phyloP scores from a whole-genome alignment of 495 filamentous ascomycete genomes.

The Immersiella caudata region DNA sequence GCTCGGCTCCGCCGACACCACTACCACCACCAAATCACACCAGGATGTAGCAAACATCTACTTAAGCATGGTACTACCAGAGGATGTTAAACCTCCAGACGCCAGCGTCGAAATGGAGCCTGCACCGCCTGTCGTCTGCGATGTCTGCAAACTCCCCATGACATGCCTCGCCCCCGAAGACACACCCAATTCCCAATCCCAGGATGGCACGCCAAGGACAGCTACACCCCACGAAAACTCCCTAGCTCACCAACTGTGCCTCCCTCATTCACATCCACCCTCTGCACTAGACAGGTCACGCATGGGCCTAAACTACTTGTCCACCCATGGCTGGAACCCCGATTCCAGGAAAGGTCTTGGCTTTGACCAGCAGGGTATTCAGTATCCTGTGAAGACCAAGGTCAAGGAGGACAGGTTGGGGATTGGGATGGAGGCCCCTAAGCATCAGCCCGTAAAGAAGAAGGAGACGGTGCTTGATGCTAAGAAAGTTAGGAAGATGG shows the following conservation, averaged over 20 bases:
- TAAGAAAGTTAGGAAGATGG: slow-evolving; percentile 65
- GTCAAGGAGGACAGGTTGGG: slow-evolving; percentile 76
- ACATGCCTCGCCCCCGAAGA: not conserved
- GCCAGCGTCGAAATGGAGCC: not conserved
- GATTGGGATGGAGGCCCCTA: slow-evolving; percentile 59
- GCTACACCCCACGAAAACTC: slow-evolving; percentile 64
- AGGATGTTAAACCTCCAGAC: slow-evolving; percentile 24
- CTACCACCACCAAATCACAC: slow-evolving; percentile 31
- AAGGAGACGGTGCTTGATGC: slow-evolving; percentile 68
- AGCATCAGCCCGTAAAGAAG: slow-evolving; percentile 40
- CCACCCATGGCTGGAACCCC: slow-evolving; percentile 84
- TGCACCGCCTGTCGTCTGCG: slow-evolving; percentile 6
- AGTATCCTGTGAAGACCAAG: slow-evolving; percentile 72
- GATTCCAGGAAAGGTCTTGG: slow-evolving; percentile 78
- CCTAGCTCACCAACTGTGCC: slow-evolving; percentile 79
- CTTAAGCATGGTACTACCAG: slow-evolving; percentile 68
- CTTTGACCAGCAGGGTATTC: slow-evolving; percentile 68
- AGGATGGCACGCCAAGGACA: not conserved
- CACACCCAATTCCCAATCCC: not conserved
- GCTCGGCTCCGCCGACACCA: slow-evolving; percentile 44
- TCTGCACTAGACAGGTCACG: slow-evolving; percentile 79
- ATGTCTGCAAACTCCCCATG: slow-evolving; percentile 18
- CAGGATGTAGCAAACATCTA: slow-evolving; percentile 64
- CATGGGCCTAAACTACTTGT: slow-evolving; percentile 73
- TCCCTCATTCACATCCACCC: slow-evolving; percentile 81